Evolutionary conservation across 805 yeast species (phyloP).

Genomic region (Hanseniaspora jakobsenii): DNA sequence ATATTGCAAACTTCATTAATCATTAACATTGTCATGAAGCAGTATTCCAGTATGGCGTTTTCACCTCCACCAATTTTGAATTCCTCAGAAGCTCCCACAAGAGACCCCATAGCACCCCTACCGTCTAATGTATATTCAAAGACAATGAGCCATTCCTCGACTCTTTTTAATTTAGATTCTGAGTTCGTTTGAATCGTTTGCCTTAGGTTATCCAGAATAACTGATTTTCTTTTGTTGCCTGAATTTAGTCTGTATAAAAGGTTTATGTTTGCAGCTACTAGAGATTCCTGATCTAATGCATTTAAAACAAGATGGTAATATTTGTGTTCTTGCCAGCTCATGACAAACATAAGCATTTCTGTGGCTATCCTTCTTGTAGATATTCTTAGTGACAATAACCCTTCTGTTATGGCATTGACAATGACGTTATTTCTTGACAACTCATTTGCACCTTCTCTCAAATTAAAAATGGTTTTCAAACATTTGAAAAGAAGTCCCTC

Average conservation of each 20-base stretch:
- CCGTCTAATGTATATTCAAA: constrained; percentile 66
- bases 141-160: constrained; percentile 59
- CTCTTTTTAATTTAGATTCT: constrained; percentile 33
- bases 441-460: constrained; percentile 48
- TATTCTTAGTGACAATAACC: constrained; percentile 61
- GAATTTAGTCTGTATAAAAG: constrained; percentile 20
- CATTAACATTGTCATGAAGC: constrained; percentile 25
- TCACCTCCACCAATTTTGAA: constrained; percentile 36
- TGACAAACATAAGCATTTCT: constrained; percentile 53
- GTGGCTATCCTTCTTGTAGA: constrained; percentile 69
- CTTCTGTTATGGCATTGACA: constrained; percentile 54
- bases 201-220: constrained; percentile 9
- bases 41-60: constrained; percentile 31
- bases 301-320: constrained; percentile 36
- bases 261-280: constrained; percentile 20
- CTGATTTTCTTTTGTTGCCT: constrained; percentile 14
- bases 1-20: constrained; percentile 25
- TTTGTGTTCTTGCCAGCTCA: constrained; percentile 34
- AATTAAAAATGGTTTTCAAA: constrained; percentile 59
- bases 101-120: constrained; percentile 77
- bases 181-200: constrained; percentile 15
- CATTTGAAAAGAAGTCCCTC: constrained; percentile 72
- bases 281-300: constrained; percentile 29
- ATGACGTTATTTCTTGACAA: constrained; percentile 36
- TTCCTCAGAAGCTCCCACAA: constrained; percentile 88